Evolutionary conservation across 1,284 basidiomycete species (phyloP), one percentile per base, ranked within the genome.

Genomic region (Papiliotrema flavescens): DNA sequence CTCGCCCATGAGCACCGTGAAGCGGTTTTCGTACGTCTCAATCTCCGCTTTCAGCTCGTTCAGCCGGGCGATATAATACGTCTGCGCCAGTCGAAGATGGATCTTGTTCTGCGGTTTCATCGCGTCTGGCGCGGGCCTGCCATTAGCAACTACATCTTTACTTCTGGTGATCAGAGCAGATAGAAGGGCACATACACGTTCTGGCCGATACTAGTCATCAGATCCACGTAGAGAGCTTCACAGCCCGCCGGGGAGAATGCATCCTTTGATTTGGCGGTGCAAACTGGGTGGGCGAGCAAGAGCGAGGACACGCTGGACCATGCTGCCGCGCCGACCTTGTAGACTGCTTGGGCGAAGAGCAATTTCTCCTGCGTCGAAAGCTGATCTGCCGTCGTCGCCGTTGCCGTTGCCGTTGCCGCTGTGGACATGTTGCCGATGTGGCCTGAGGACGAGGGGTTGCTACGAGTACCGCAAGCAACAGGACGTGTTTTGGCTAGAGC

Each of bases 341-440:
- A 89, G 39, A 90, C 85, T 0, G 89, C 86, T 76, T 94, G 90
- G 2, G 89, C 83, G 49, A 94, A 81, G 35, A 94, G 75, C 49
- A 94, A 85, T 61, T 75, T 75, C 55, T 78, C 76, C 53, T 76
- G 69, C 9, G 69, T 63, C 20, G 66, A 24, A 13, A 45, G 28
- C 13, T 7, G 14, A 19, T 6, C 24, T 13, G 43, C 6, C 24
- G 28, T 28, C 20, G 6, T 6, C 11, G 24, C 20, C 19, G 43
- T 6, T 6, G 9, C 20, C 13, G 24, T 28, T 13, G 28, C 35
- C 11, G 9, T 23, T 17, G 15, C 48, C 13, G 13, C 20, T 7
- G 20, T 35, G 43, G 20, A 14, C 20, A 9, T 45, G 43, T 45
- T 20, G 24, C 24, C 24, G 24, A 6, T 7, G 20, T 28, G 19